Conservation (phyloP, 257 asterid species). For the Gardenia jasminoides region DNA sequence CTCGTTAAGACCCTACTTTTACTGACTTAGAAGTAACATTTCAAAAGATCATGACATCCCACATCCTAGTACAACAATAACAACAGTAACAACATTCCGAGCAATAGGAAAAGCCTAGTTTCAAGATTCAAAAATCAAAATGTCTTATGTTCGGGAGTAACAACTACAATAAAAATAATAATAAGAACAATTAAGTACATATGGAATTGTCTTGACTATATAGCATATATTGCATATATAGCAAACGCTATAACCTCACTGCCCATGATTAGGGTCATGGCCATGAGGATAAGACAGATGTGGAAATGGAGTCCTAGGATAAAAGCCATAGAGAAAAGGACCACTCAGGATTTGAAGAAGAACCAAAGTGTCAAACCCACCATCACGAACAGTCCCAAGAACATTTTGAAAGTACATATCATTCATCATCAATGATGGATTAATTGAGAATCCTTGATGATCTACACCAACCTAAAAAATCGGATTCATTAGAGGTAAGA, state of each 20-base stretch:
- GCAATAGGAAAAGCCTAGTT: background rate
- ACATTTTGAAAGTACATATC: background rate
- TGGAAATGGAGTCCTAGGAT: background rate
- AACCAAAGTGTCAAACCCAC: background rate
- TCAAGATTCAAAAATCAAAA: background rate
- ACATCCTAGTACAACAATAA: background rate
- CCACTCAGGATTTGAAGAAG: background rate
- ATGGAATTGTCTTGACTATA: too few relatives aligned
- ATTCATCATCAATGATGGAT: background rate
- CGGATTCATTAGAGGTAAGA: background rate
- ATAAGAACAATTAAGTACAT: background rate
- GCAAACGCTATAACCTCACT: too few relatives aligned
- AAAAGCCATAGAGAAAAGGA: too few relatives aligned
- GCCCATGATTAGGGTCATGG: background rate
- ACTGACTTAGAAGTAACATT: background rate
- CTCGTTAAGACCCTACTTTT: background rate
- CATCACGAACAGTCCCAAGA: background rate
- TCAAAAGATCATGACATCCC: background rate
- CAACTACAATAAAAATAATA: background rate
- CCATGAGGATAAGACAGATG: background rate
- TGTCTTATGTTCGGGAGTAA: background rate
- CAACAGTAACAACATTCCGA: background rate
- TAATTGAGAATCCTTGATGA: background rate
- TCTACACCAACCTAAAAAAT: background rate
- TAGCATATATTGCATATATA: too few relatives aligned